Evolutionary conservation across 2,329 filamentous ascomycete genomes (phyloP).

Genomic region (Teratosphaeria pseudoeucalypti): DNA sequence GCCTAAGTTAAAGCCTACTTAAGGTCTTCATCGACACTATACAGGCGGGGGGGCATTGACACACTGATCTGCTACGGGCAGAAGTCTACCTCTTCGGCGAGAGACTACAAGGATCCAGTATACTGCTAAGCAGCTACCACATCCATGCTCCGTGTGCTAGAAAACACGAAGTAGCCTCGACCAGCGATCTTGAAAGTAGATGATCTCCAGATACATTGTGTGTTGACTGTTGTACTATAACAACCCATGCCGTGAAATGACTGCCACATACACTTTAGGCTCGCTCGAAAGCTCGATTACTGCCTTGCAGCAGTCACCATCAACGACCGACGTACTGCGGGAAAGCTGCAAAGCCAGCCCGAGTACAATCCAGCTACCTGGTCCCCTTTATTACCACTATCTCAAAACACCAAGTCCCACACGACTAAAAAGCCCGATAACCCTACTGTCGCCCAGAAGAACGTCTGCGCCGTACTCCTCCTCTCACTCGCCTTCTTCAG

Average conservation of each 20-base stretch:
- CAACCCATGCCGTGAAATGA: neutral
- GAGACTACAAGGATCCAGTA: neutral
- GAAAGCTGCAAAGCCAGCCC: too few species aligned
- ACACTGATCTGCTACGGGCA: neutral
- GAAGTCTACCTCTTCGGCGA: neutral
- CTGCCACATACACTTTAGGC: neutral
- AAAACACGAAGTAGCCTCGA: too few species aligned
- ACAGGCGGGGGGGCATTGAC: too few species aligned
- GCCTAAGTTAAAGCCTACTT: too few species aligned
- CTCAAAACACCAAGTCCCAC: slow-evolving; percentile 38
- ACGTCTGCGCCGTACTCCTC: slow-evolving; percentile 38
- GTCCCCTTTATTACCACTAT: neutral
- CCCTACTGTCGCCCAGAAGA: slow-evolving; percentile 37
- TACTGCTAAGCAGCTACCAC: neutral
- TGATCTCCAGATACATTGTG: too few species aligned
- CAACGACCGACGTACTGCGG: too few species aligned
- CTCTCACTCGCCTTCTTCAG: slow-evolving; percentile 66
- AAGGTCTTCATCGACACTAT: too few species aligned
- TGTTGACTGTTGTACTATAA: too few species aligned
- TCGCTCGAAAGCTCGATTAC: too few species aligned
- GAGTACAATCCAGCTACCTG: too few species aligned
- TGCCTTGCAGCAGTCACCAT: too few species aligned
- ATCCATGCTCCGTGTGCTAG: neutral
- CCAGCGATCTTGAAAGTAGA: too few species aligned
- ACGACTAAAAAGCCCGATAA: slow-evolving; percentile 38